Evolutionary conservation across 176 grass and related monocot genomes (phyloP).

Genomic region (Hordeum vulgare): DNA sequence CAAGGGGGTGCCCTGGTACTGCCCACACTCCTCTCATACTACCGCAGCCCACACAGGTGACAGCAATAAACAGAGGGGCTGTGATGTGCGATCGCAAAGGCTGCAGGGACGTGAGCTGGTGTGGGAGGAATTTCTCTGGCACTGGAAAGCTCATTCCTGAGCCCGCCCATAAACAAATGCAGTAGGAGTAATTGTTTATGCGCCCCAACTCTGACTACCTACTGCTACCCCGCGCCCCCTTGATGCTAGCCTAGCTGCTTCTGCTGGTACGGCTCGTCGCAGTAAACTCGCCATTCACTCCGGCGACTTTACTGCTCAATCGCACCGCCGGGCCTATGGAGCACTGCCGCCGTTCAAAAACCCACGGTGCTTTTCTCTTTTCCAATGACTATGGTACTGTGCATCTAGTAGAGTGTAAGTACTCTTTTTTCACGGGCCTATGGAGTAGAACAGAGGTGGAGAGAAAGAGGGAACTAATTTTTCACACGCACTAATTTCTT

Average conservation of each 20-base stretch:
- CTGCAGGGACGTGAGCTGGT: slow-evolving; percentile 18
- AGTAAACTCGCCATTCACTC: neutral
- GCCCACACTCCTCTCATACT: neutral
- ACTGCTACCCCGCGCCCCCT: slow-evolving; percentile 11
- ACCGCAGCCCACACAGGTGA: neutral
- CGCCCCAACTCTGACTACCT: slow-evolving; percentile 27
- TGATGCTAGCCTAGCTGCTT: neutral
- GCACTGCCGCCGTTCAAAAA: neutral
- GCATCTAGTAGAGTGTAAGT: too few relatives aligned
- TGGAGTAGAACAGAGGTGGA: neutral
- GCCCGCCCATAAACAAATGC: slow-evolving; percentile 23
- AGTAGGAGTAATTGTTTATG: slow-evolving; percentile 17
- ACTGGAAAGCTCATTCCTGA: slow-evolving; percentile 40
- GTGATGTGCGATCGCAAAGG: slow-evolving; percentile 12
- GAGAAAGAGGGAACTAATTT: neutral
- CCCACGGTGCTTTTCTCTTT: neutral
- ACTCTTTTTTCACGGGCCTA: too few relatives aligned
- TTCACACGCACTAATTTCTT: neutral
- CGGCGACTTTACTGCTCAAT: neutral
- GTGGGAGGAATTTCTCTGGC: slow-evolving; percentile 17
- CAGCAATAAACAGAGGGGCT: neutral
- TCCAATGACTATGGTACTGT: neutral
- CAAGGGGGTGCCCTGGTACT: slow-evolving; percentile 5
- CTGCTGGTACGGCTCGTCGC: neutral
- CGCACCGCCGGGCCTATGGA: neutral